Conservation (phyloP, 345 rosid genomes). For the Arabis hirsuta region DNA sequence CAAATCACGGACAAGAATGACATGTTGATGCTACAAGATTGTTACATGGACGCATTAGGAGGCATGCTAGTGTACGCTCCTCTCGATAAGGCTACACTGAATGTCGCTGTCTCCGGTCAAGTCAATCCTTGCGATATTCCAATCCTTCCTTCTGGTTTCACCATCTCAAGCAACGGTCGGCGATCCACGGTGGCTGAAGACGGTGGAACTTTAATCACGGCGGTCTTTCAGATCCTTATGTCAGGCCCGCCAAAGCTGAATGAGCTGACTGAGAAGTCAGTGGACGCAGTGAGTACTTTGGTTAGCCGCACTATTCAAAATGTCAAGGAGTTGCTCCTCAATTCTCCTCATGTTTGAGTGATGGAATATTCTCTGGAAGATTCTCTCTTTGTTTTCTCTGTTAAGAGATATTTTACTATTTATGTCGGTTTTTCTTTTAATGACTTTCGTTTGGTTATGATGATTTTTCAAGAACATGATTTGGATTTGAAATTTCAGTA, state of each 20-base stretch:
- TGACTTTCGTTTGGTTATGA: not conserved
- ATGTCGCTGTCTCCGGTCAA: constrained; percentile 44
- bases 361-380: constrained; percentile 36
- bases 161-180: constrained; percentile 55
- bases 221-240: constrained; percentile 65
- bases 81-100: constrained; percentile 46
- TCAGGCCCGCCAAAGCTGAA: constrained; percentile 32
- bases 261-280: constrained; percentile 48
- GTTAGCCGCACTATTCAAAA: constrained; percentile 59
- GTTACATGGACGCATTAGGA: constrained; percentile 53
- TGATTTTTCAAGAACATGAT: not conserved
- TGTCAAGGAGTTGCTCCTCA: constrained; percentile 53
- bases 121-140: constrained; percentile 44
- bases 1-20: constrained; percentile 16
- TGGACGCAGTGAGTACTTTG: constrained; percentile 56
- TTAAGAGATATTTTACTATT: constrained; percentile 12
- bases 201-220: constrained; percentile 59
- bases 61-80: constrained; percentile 69
- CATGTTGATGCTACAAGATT: constrained; percentile 67
- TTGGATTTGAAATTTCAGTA: not conserved
- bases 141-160: constrained; percentile 78
- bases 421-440: not conserved
- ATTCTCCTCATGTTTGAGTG: constrained; percentile 44
- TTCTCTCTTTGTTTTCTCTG: constrained; percentile 6
- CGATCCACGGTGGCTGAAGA: constrained; percentile 19